These are phyloP conservation scores for Aspergillus avenaceus DNA, from an alignment of 495 filamentous ascomycete species.

Conservation along the genomic window DNA sequence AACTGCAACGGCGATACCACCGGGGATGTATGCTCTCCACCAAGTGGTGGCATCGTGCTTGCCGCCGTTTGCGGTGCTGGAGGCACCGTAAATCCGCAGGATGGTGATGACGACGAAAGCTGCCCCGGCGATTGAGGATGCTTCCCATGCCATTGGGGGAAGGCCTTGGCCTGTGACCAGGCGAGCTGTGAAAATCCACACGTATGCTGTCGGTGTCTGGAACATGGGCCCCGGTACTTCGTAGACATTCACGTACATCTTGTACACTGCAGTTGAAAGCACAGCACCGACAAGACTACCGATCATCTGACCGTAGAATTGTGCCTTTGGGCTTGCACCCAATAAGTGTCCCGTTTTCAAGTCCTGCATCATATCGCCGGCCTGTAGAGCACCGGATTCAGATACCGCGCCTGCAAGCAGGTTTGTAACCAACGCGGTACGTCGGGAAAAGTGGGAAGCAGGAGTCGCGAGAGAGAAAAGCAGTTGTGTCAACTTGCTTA, in stretches of 20 bases:
- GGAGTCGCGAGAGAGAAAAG: conserved; percentile 89
- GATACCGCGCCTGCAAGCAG: conserved; percentile 89
- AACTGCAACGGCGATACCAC: conserved; percentile 93
- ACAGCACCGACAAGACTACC: conserved; percentile 86
- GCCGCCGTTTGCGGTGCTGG: conserved; percentile 27
- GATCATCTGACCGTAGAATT: conserved; percentile 95
- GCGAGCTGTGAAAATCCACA: conserved; percentile 95
- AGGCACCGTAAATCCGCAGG: conserved; percentile 55
- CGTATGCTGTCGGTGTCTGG: conserved; percentile 88
- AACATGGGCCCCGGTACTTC: conserved; percentile 82
- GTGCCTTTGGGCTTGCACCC: conserved; percentile 85
- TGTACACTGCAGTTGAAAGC: conserved; percentile 82
- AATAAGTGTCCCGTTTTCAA: conserved; percentile 94
- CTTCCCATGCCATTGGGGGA: conserved; percentile 75
- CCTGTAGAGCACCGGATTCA: conserved; percentile 86
- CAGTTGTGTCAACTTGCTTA: conserved; percentile 93
- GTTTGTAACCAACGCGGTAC: conserved; percentile 78
- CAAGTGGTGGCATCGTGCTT: conserved; percentile 22
- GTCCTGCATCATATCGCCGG: conserved; percentile 97
- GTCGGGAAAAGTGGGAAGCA: conserved; percentile 54
- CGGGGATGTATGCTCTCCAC: conserved; percentile 61
- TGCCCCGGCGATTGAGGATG: conserved; percentile 63
- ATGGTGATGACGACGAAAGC: conserved; percentile 68
- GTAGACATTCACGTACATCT: conserved; percentile 87
- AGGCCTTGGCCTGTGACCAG: conserved; percentile 92